Conservation (phyloP, 2,329 filamentous ascomycete genomes). For the Arthrobotrys pseudoclavata region DNA sequence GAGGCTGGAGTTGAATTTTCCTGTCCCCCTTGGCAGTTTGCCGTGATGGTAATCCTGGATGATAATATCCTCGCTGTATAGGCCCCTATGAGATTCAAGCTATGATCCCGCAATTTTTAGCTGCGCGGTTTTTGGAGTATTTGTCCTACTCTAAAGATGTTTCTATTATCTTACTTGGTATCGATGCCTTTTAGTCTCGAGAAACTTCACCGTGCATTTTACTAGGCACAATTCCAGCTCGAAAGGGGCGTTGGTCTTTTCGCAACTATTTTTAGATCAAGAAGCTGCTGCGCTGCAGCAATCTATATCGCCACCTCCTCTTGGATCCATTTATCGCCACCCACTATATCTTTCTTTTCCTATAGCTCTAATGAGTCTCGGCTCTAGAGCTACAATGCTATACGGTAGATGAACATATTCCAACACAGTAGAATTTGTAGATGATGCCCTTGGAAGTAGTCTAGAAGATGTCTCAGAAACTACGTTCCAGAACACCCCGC, state of each 20-base stretch:
- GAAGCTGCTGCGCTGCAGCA: background rate
- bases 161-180: background rate
- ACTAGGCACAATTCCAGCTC: background rate
- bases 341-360: too few relatives aligned
- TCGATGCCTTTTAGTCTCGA: background rate
- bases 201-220: background rate
- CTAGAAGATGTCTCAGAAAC: conserved; percentile 5
- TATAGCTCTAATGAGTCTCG: too few relatives aligned
- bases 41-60: background rate
- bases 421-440: background rate
- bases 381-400: background rate
- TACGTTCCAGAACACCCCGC: background rate
- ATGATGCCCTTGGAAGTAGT: background rate
- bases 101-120: background rate
- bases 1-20: conserved; percentile 1
- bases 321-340: too few relatives aligned
- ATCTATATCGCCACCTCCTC: background rate
- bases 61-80: conserved; percentile 1
- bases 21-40: background rate
- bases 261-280: background rate
- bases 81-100: background rate
- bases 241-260: background rate
- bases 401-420: background rate
- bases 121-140: background rate
- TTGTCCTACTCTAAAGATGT: background rate